Evolutionary conservation across 768 basidiomycete species (phyloP), one percentile per base, ranked within the genome.

Genomic region (Boletus subparvulus): DNA sequence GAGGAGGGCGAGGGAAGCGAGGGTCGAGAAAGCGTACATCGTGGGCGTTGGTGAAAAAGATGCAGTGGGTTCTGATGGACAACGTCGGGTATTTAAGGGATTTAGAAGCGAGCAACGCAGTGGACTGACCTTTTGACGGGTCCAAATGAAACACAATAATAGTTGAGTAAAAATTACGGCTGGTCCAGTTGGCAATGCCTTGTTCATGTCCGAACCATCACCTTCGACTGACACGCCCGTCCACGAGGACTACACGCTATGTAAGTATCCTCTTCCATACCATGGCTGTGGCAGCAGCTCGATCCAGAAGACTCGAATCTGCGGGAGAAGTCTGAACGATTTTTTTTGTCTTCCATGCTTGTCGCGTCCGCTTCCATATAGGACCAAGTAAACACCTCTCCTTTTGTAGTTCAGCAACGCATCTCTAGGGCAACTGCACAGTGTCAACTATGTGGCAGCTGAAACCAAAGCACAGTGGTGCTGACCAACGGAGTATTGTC

Each of bases 41-140:
- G 50, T 59, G 26, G 45, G 32, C 11, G 52, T 19, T 64, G 36
- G 52, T 55, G 55, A 40, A 39, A 4, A 45, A 50, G 51, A 17
- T 6, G 42, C 17, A 28, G 2, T 6, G 33, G 10, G 21, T 10
- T 17, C 37, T 37, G 16, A 28, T 13, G 12, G 8, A 28, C 7
- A 33, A 2, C 2, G 33, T 19, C 17, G 4, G 55, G 61, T 66
- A 70, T 72, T 72, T 72, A 72, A 59, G 59, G 65, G 49, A 48
- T 12, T 19, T 52, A 28, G 65, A 67, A 65, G 63, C 69, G 56
- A 58, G 16, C 55, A 63, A 66, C 55, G 61, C 52, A 58, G 59
- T 17, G 28, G 33, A 39, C 47, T 28, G 50, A 42, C 54, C 47
- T 35, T 46, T 13, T 39, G 45, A 52, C n/a, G 35, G 44, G 47